These are phyloP conservation scores for Allium sativum DNA, from an alignment of 106 monocot species.

Conservation along the genomic window DNA sequence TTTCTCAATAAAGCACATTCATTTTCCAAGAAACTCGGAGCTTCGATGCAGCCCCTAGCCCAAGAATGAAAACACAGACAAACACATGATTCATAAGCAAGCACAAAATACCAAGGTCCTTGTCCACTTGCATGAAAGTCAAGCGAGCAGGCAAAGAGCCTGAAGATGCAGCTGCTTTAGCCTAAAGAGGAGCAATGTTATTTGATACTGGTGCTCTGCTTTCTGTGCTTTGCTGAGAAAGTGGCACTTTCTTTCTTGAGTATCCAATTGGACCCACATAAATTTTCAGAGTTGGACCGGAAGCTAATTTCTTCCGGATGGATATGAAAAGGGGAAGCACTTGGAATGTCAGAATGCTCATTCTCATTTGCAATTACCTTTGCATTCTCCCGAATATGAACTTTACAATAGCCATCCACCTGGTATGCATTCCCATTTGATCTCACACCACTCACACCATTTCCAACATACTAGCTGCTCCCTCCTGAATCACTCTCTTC, in stretches of 20 bases:
- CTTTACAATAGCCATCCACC: not conserved
- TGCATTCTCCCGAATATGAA: not conserved
- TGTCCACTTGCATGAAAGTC: slow-evolving; percentile 83
- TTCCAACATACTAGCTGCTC: slow-evolving; percentile 37
- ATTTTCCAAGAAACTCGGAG: slow-evolving; percentile 87
- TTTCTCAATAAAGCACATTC: slow-evolving; percentile 75
- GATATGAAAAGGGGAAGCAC: slow-evolving; percentile 77
- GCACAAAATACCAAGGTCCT: slow-evolving; percentile 89
- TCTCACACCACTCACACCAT: slow-evolving; percentile 7
- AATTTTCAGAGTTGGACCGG: slow-evolving; percentile 8
- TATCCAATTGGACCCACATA: slow-evolving; percentile 21
- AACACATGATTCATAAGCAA: slow-evolving; percentile 97
- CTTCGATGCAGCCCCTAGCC: slow-evolving; percentile 98
- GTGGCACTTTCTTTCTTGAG: slow-evolving; percentile 18
- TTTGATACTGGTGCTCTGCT: slow-evolving; percentile 21
- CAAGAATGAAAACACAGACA: slow-evolving; percentile 94
- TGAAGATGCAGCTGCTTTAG: slow-evolving; percentile 31
- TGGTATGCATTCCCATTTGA: not conserved
- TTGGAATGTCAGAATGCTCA: slow-evolving; percentile 46
- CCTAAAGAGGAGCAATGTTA: slow-evolving; percentile 24
- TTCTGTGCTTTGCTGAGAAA: slow-evolving; percentile 18
- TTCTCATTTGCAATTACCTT: slow-evolving; percentile 10
- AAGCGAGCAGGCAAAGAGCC: slow-evolving; percentile 48
- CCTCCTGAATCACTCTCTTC: slow-evolving; percentile 60
- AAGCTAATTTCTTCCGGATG: slow-evolving; percentile 33